phyloP scores from a whole-genome alignment of 1,284 basidiomycete genomes.

The Ustilago trichophora region DNA sequence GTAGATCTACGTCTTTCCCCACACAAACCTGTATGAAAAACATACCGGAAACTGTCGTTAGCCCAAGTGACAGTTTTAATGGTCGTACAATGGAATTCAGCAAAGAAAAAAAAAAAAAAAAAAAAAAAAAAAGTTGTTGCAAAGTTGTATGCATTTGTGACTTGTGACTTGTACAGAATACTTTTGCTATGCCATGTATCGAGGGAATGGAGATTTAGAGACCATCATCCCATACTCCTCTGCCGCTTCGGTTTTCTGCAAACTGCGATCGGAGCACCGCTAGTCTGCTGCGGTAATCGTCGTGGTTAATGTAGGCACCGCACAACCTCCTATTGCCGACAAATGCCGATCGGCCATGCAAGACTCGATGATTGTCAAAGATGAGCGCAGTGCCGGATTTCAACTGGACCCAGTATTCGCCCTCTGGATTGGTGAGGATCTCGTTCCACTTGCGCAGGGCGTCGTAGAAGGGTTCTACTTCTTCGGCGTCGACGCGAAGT shows the following conservation, averaged over 20 bases:
- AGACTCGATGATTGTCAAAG: constrained; percentile 90
- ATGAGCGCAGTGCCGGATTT: constrained; percentile 84
- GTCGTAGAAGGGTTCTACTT: constrained; percentile 74
- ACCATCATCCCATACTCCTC: constrained; percentile 61
- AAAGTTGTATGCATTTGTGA: no score
- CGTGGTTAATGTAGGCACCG: constrained; percentile 77
- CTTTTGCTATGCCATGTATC: no score
- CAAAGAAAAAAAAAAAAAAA: no score
- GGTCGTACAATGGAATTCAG: no score
- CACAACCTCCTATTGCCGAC: constrained; percentile 89
- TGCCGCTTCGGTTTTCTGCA: constrained; percentile 9
- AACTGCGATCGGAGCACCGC: constrained; percentile 43
- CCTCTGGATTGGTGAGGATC: constrained; percentile 79
- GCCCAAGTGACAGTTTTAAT: no score
- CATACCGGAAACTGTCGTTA: no score
- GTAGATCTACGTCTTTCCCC: no score
- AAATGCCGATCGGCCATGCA: constrained; percentile 91
- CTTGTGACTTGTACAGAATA: no score
- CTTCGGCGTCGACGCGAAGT: constrained; percentile 27
- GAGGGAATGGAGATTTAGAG: no score
- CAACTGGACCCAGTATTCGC: constrained; percentile 90
- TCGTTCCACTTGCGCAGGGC: constrained; percentile 80
- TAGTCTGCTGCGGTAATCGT: constrained; percentile 56
- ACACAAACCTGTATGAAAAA: no score
- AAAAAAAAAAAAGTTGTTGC: no score